Evolutionary conservation across 2,329 filamentous ascomycete species (phyloP), one percentile per base, ranked within the genome.

Genomic region (Myrmaecium sp.): DNA sequence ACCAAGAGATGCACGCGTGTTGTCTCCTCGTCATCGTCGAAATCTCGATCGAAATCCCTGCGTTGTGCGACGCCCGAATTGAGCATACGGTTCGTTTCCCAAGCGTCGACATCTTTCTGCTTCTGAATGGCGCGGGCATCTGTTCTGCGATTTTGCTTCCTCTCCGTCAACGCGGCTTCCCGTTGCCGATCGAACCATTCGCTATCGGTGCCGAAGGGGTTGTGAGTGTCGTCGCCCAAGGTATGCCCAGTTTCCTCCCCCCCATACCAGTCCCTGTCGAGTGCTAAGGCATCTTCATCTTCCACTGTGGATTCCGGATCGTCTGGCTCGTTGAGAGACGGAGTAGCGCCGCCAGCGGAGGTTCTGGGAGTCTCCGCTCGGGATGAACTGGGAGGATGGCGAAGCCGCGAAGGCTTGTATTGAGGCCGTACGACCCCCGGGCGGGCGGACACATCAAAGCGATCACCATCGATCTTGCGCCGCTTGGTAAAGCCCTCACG

Each of bases 41-140:
- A 92, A 44, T 89, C 82, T 25, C 69, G 66, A 14, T 74, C 74
- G 46, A 82, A 70, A 41, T 89, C 80, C 38, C 82, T 64, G 43
- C 86, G 64, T 51, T 98, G 91, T 11, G 89, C 89, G 11, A 98
- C 84, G 30, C 86, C 86, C 12, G 84, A 94, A 1, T 84, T 89
- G 33, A 98, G 64, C 89, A 98, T 95, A 32, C 89, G 79, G 49
- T 98, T 98, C 10, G 86, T 89, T 53, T 98, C 91, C 89, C 89
- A 98, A 0, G 84, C 86, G 53, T 98, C 89, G 22, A 89, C 83
- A 46, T 98, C 89, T 46, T 79, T 83, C 49, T 93, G 81, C 41
- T 84, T 80, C 52, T 93, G 82, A 31, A 81, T 64, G 33, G 75
- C 74, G 26, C 79, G 67, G 23, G 77, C 77, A 44, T 71, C 81